phyloP scores from a whole-genome alignment of 2,329 filamentous ascomycete species.

The Venturia nashicola region DNA sequence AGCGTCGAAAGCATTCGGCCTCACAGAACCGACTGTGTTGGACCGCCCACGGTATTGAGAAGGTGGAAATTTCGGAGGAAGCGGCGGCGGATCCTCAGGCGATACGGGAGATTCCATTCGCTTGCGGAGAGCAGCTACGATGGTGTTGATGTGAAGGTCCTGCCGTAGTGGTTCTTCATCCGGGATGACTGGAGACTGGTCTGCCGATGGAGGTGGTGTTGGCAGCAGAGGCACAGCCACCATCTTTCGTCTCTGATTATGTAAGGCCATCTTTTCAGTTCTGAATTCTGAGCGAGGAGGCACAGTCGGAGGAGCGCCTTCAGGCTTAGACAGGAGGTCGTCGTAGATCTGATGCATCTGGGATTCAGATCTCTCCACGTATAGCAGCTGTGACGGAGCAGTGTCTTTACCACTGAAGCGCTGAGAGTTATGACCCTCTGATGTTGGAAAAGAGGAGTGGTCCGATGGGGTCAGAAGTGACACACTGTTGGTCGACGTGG shows the following conservation, averaged over 20 bases:
- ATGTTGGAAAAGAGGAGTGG: background rate
- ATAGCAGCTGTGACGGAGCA: background rate
- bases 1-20: background rate
- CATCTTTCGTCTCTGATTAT: background rate
- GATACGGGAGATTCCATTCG: slow-evolving; percentile 2
- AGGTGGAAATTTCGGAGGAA: slow-evolving; percentile 1
- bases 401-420: background rate
- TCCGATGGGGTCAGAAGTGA: slow-evolving; percentile 2
- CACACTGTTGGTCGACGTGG: slow-evolving; percentile 18
- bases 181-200: background rate
- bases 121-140: slow-evolving; percentile 1
- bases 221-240: background rate
- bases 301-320: background rate
- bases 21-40: background rate
- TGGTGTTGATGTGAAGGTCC: slow-evolving; percentile 2
- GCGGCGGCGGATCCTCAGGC: background rate
- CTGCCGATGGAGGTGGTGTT: slow-evolving; percentile 3
- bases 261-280: background rate
- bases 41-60: background rate
- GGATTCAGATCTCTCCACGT: background rate
- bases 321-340: background rate
- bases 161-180: background rate
- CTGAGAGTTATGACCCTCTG: background rate
- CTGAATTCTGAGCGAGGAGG: background rate
- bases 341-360: slow-evolving; percentile 3